These are phyloP conservation scores for Williopsis jadinii DNA, from an alignment of 1,139 yeast species.

Conservation along the genomic window DNA sequence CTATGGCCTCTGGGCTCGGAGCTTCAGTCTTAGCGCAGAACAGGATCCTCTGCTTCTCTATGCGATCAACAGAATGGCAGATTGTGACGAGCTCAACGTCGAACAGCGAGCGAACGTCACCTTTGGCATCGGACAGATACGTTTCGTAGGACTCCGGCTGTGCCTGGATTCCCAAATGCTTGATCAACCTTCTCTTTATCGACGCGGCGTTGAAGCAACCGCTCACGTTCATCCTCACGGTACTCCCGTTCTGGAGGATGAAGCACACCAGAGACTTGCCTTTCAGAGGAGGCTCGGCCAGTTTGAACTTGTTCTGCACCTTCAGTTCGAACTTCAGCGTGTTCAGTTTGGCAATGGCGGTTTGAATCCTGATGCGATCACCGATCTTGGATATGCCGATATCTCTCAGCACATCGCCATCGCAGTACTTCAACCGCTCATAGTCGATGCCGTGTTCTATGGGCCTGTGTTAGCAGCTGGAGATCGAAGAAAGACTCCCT, in stretches of 20 bases:
- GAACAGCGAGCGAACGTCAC: slow-evolving; percentile 47
- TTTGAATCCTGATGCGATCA: slow-evolving; percentile 63
- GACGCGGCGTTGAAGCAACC: slow-evolving; percentile 81
- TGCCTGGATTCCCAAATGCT: slow-evolving; percentile 45
- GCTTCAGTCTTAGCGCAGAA: slow-evolving; percentile 56
- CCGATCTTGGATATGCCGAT: slow-evolving; percentile 76
- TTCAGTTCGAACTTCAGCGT: slow-evolving; percentile 13
- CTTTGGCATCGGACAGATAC: slow-evolving; percentile 37
- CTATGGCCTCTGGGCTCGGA: slow-evolving; percentile 65
- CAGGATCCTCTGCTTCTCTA: slow-evolving; percentile 68
- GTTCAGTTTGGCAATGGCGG: slow-evolving; percentile 40
- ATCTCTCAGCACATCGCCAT: slow-evolving; percentile 60
- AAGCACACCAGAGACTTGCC: slow-evolving; percentile 33
- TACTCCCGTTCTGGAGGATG: slow-evolving; percentile 71
- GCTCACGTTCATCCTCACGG: slow-evolving; percentile 62
- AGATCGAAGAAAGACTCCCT: background rate
- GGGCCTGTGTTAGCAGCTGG: slow-evolving; percentile 1
- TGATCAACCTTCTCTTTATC: slow-evolving; percentile 64
- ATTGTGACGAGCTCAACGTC: slow-evolving; percentile 80
- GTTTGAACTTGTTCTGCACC: slow-evolving; percentile 19
- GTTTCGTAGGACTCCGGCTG: slow-evolving; percentile 45
- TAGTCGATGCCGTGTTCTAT: slow-evolving; percentile 41
- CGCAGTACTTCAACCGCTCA: slow-evolving; percentile 35
- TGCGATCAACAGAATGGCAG: slow-evolving; percentile 67
- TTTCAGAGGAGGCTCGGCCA: slow-evolving; percentile 20